These are phyloP conservation scores for Hypoxylon lenormandii DNA, from an alignment of 495 filamentous ascomycete species.

Conservation along the genomic window DNA sequence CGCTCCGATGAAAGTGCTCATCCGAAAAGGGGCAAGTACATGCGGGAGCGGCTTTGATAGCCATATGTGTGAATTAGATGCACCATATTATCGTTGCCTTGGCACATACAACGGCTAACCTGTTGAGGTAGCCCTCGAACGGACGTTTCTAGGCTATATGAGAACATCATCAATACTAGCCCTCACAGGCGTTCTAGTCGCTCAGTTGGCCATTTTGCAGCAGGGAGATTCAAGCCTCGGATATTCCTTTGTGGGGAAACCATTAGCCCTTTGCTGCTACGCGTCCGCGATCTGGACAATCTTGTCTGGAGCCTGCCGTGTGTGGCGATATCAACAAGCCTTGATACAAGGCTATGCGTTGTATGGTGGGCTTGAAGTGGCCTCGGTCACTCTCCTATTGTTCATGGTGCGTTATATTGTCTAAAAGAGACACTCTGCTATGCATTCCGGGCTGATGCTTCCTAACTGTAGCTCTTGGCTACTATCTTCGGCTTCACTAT, in stretches of 20 bases:
- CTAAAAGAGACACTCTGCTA: constrained; percentile 15
- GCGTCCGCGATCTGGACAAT: constrained; percentile 67
- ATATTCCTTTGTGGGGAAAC: constrained; percentile 74
- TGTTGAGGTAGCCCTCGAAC: constrained; percentile 72
- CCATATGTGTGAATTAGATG: constrained; percentile 29
- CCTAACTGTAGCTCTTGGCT: constrained; percentile 34
- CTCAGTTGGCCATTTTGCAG: constrained; percentile 72
- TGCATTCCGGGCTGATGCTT: constrained; percentile 40
- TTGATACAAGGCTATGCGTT: constrained; percentile 73
- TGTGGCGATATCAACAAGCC: constrained; percentile 77
- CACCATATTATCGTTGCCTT: constrained; percentile 31
- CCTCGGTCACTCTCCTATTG: constrained; percentile 63
- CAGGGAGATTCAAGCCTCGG: constrained; percentile 60
- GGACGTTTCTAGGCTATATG: constrained; percentile 82
- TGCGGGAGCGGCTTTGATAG: constrained; percentile 17
- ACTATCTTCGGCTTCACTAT: constrained; percentile 45
- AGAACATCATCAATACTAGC: constrained; percentile 77
- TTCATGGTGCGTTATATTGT: constrained; percentile 62
- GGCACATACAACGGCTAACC: constrained; percentile 33
- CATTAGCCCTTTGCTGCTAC: constrained; percentile 71
- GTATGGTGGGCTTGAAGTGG: constrained; percentile 77
- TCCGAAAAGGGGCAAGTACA: constrained; percentile 37
- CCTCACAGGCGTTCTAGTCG: constrained; percentile 73
- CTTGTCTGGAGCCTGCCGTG: constrained; percentile 70
- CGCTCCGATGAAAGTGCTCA: constrained; percentile 31